Evolutionary conservation across 192 early-diverging fungal genomes (phyloP).

Genomic region (Backusella sp.): DNA sequence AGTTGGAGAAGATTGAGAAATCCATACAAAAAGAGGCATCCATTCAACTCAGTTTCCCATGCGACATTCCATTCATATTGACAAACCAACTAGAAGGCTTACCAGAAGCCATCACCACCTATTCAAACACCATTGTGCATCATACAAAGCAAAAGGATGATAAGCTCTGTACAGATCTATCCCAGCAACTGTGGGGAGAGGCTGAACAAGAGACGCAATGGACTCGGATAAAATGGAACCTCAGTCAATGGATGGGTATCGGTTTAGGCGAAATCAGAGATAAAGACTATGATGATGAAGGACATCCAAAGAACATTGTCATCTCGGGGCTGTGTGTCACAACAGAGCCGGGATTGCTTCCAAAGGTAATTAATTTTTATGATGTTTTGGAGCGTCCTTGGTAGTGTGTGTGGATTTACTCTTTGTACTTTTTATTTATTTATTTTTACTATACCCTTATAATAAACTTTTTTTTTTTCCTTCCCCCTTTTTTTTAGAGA

Average conservation of each 20-base stretch:
- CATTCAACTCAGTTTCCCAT: no score
- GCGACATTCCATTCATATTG: not conserved
- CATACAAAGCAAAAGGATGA: not conserved
- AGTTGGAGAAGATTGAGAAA: not conserved
- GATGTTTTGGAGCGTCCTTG: conserved; percentile 14
- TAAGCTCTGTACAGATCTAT: not conserved
- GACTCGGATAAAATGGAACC: conserved; percentile 9
- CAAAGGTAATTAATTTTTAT: conserved; percentile 15
- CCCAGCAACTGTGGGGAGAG: not conserved
- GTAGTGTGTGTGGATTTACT: not conserved
- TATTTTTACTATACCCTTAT: not conserved
- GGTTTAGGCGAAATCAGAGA: not conserved
- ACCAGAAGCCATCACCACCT: not conserved
- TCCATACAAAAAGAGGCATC: not conserved
- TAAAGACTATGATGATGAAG: not conserved
- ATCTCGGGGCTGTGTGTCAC: conserved; percentile 13
- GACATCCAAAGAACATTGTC: not conserved
- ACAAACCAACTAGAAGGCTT: not conserved
- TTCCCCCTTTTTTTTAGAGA: not conserved
- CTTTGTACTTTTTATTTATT: not conserved
- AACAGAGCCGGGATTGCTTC: conserved; percentile 13
- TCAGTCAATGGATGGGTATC: conserved; percentile 8
- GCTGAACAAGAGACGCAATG: not conserved
- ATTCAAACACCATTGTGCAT: not conserved
- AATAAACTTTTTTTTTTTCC: not conserved